Percentiles rank a stretch among this genome's conserved stretches.
These are phyloP conservation scores for Cercospora sp. DNA, from an alignment of 2,329 filamentous ascomycete genomes.

Conservation along the genomic window DNA sequence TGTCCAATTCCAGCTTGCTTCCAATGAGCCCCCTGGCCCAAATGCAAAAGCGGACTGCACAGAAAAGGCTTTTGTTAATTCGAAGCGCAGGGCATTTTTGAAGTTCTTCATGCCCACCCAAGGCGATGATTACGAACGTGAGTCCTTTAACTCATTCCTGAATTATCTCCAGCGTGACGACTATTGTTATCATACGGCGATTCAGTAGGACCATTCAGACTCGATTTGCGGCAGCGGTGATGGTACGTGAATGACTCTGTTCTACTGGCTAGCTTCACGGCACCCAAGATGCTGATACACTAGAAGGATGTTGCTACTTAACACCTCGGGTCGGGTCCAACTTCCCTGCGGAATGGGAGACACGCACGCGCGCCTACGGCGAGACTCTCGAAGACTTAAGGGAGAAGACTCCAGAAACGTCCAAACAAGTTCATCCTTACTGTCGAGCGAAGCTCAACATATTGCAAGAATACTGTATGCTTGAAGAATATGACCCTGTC, in stretches of 20 bases:
- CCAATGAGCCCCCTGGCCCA: neutral
- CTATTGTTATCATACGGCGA: neutral
- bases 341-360: conserved; percentile 10
- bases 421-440: neutral
- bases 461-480: neutral
- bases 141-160: neutral
- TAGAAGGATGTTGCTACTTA: neutral
- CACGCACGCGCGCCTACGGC: neutral
- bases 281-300: neutral
- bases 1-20: conserved; percentile 4
- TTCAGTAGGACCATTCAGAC: neutral
- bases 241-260: neutral
- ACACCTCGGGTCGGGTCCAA: neutral
- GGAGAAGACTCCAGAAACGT: conserved; percentile 21
- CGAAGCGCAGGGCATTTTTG: conserved; percentile 5
- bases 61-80: neutral
- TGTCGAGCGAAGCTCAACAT: neutral
- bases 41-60: neutral
- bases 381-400: conserved; percentile 5
- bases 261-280: neutral
- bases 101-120: neutral
- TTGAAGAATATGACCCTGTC: neutral
- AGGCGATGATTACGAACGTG: neutral
- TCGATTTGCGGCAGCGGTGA: neutral
- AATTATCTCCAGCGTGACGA: neutral